Conservation (phyloP, 2,329 filamentous ascomycete genomes). For the Colletotrichum tabaci region DNA sequence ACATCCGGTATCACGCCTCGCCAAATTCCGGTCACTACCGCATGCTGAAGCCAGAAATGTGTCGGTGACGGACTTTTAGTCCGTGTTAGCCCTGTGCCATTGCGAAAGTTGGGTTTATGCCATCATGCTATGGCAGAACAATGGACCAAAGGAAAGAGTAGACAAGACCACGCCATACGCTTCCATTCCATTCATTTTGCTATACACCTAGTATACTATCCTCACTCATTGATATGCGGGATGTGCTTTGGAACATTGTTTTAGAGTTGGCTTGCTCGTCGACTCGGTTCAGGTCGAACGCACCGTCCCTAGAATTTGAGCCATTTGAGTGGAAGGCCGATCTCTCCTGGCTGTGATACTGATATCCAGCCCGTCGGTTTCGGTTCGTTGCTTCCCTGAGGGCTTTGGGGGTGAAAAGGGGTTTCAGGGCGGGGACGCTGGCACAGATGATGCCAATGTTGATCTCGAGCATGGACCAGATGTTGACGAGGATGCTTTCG, state of each 20-base stretch:
- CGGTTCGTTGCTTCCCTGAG: constrained; percentile 21
- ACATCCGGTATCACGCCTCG: no score
- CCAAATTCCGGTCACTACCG: no score
- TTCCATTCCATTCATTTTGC: background rate
- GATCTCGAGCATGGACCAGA: constrained; percentile 65
- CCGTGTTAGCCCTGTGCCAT: no score
- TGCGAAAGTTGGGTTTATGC: no score
- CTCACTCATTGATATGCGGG: constrained; percentile 13
- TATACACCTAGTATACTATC: constrained; percentile 29
- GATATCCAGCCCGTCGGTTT: constrained; percentile 15
- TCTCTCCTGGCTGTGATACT: constrained; percentile 15
- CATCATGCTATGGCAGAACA: no score
- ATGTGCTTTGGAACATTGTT: background rate
- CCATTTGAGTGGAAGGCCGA: background rate
- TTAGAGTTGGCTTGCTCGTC: constrained; percentile 1
- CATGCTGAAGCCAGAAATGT: no score
- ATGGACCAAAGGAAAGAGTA: no score
- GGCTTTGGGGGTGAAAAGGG: constrained; percentile 56
- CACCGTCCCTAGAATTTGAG: background rate
- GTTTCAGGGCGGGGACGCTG: constrained; percentile 65
- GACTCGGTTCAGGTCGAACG: background rate
- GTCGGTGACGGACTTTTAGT: no score
- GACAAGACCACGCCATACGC: background rate
- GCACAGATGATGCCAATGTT: constrained; percentile 66
- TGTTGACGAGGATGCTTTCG: constrained; percentile 53